A percentile compares a stretch with the other conserved stretches of the same genome.
Conservation (phyloP, 345 rosid genomes). For the Brassica nigra region DNA sequence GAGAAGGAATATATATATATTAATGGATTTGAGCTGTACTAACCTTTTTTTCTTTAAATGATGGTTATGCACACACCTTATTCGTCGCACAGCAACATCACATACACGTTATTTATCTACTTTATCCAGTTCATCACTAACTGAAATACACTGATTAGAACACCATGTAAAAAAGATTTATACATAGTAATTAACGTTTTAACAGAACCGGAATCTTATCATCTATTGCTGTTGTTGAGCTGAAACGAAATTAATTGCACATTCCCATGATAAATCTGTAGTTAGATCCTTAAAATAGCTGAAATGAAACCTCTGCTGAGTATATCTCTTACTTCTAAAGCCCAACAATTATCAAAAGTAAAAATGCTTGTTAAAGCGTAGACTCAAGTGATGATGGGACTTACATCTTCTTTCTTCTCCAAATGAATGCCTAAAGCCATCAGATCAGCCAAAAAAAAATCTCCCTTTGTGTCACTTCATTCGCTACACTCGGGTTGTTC, state of each 20-base stretch:
- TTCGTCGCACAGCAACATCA: slow-evolving; percentile 1
- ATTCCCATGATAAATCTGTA: neutral
- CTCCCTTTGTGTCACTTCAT: slow-evolving; percentile 3
- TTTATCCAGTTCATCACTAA: neutral
- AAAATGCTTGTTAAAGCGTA: slow-evolving; percentile 8
- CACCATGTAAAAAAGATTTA: neutral
- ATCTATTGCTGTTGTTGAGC: slow-evolving; percentile 17
- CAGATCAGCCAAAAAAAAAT: neutral
- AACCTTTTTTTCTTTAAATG: neutral
- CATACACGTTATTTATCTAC: neutral
- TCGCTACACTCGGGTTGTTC: slow-evolving; percentile 42
- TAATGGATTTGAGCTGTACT: neutral
- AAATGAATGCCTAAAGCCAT: neutral
- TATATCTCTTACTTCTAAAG: neutral
- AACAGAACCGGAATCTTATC: slow-evolving; percentile 11
- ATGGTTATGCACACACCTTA: neutral
- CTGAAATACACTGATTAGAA: slow-evolving; percentile 1
- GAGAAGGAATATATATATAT: too few species aligned
- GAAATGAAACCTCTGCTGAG: neutral
- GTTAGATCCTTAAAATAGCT: neutral
- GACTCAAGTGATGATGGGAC: slow-evolving; percentile 16
- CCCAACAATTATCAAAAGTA: slow-evolving; percentile 6
- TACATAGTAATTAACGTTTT: neutral
- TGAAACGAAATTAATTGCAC: neutral
- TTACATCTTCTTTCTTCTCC: slow-evolving; percentile 18